phyloP scores from a whole-genome alignment of 345 rosid genomes.

The Erucastrum elatum region DNA sequence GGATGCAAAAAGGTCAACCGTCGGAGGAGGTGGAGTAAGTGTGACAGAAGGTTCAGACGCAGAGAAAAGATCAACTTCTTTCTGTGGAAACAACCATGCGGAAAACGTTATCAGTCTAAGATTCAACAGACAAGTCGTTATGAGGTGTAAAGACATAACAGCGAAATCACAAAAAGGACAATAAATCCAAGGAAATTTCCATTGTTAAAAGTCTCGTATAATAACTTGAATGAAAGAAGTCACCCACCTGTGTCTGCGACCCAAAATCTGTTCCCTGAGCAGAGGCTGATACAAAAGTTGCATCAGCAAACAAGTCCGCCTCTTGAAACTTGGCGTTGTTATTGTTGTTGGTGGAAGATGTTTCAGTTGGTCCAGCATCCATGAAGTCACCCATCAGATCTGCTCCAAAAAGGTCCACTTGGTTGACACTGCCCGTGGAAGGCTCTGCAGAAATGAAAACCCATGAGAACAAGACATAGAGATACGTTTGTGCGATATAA shows the following conservation, averaged over 20 bases:
- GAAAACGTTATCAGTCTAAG: constrained; percentile 19
- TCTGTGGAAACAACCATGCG: constrained; percentile 30
- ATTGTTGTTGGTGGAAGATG: constrained; percentile 41
- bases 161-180: constrained; percentile 15
- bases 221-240: constrained; percentile 15
- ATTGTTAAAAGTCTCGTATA: not conserved
- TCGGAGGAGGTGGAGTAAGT: constrained; percentile 51
- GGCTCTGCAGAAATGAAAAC: constrained; percentile 56
- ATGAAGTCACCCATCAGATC: constrained; percentile 75
- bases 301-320: constrained; percentile 93
- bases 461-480: constrained; percentile 8
- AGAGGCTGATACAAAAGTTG: constrained; percentile 85
- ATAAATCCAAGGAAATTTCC: not conserved
- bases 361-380: constrained; percentile 67
- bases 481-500: not conserved
- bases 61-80: constrained; percentile 42
- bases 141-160: constrained; percentile 4
- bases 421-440: constrained; percentile 54
- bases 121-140: not conserved
- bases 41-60: constrained; percentile 39
- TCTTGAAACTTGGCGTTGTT: constrained; percentile 48
- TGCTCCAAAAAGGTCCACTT: constrained; percentile 81
- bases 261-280: constrained; percentile 47
- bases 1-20: constrained; percentile 65
- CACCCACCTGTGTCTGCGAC: constrained; percentile 57